These are phyloP conservation scores for Cystofilobasidium capitatum DNA, from an alignment of 768 basidiomycete species.

Conservation along the genomic window DNA sequence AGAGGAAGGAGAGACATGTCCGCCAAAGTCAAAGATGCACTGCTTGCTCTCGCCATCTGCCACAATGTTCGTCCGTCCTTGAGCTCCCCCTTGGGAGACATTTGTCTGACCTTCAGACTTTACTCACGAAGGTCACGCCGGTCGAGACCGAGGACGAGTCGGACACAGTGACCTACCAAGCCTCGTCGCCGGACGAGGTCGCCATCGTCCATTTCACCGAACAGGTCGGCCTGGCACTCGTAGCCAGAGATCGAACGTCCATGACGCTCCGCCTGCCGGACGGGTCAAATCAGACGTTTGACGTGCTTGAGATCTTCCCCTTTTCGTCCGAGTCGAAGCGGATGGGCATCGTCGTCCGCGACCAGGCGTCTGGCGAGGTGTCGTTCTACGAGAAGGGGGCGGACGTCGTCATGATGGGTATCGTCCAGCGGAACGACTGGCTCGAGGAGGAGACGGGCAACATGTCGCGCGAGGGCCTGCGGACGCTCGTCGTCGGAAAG, in stretches of 20 bases:
- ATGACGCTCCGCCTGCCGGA: conserved; percentile 71
- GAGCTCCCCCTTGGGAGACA: neutral
- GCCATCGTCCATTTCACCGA: conserved; percentile 97
- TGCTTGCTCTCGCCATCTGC: conserved; percentile 84
- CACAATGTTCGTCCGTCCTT: conserved; percentile 62
- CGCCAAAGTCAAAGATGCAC: conserved; percentile 80
- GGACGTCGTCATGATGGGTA: conserved; percentile 92
- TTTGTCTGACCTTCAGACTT: neutral
- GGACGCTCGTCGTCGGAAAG: conserved; percentile 85
- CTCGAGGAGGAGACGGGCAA: conserved; percentile 96
- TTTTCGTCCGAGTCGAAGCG: conserved; percentile 98
- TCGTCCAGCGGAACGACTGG: conserved; percentile 97
- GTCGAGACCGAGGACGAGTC: conserved; percentile 69
- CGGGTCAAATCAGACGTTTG: conserved; percentile 58
- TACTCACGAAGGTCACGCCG: conserved; percentile 66
- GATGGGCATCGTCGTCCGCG: conserved; percentile 94
- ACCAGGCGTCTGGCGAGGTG: conserved; percentile 63
- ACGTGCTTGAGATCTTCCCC: conserved; percentile 89
- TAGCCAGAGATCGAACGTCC: conserved; percentile 78
- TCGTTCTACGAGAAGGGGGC: conserved; percentile 93
- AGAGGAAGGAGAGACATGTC: conserved; percentile 91
- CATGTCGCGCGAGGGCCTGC: conserved; percentile 91
- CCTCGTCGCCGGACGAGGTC: conserved; percentile 96
- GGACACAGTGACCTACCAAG: conserved; percentile 80
- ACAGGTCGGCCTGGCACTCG: conserved; percentile 81